These are phyloP conservation scores for Phytopythium kandeliae DNA, from an alignment of 352 stramenopile genomes.

Conservation along the genomic window DNA sequence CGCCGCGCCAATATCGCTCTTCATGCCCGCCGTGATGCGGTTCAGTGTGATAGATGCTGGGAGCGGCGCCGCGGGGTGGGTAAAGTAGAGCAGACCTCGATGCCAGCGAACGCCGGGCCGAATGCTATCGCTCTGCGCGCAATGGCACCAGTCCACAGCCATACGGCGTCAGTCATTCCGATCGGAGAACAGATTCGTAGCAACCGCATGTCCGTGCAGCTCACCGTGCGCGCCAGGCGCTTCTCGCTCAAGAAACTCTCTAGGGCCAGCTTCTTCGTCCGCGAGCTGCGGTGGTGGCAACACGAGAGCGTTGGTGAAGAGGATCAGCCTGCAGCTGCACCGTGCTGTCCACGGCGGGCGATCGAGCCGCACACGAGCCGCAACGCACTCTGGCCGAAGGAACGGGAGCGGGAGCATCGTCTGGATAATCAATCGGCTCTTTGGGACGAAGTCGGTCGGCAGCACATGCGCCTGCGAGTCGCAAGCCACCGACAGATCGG, in stretches of 20 bases:
- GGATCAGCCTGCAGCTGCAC: background rate
- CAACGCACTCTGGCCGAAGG: constrained; percentile 39
- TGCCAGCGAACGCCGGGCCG: constrained; percentile 49
- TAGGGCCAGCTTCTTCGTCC: constrained; percentile 28
- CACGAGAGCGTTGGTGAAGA: background rate
- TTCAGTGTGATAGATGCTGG: constrained; percentile 47
- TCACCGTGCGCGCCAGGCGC: background rate
- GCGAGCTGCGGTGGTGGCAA: constrained; percentile 15
- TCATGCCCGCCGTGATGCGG: constrained; percentile 19
- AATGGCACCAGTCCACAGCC: too few relatives aligned
- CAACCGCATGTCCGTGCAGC: too few relatives aligned
- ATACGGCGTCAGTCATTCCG: background rate
- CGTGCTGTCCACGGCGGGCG: background rate
- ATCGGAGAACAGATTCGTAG: too few relatives aligned
- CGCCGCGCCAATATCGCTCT: constrained; percentile 18
- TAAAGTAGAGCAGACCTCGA: constrained; percentile 56
- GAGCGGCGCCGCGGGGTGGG: constrained; percentile 46
- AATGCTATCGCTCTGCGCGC: background rate
- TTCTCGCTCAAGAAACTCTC: constrained; percentile 15
- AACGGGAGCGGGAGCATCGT: constrained; percentile 67
- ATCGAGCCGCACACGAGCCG: constrained; percentile 4
- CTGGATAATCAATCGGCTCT: constrained; percentile 50
- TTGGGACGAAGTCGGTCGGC: constrained; percentile 55
- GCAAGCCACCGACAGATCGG: too few relatives aligned
- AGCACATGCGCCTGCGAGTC: constrained; percentile 10